Base-by-base conservation (phyloP, 169 alveolate species). In the Cystoisospora suis region DNA sequence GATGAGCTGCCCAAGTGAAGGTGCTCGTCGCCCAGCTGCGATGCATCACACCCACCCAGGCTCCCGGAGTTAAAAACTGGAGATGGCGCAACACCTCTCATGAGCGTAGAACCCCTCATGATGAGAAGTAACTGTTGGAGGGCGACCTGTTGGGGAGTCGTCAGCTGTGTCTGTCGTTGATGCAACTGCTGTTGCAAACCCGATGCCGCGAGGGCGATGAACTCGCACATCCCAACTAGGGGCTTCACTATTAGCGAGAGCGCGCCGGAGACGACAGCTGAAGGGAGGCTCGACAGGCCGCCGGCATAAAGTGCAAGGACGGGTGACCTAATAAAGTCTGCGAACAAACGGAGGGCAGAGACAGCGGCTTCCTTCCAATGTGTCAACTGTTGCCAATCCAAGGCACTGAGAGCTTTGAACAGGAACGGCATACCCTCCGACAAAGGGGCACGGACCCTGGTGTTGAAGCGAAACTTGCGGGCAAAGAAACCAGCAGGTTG, bases 131-230 rank as follows among this genome's bases (percentile, higher is more conserved):
- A n/a, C 42, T 65, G 77, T 20, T 65, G 77, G 36, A 65, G 15
- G 42, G 34, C 23, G n/a, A 65, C 0, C 77, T 65, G 77, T 44
- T 65, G 77, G 27, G 77, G 7, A 65, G 4, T 65, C 5, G 27
- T 2, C 77, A 12, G 36, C 77, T 23, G 36, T 12, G 77, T 36
- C 45, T 44, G 77, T 20, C 40, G 77, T n/a, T 65, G 77, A 36
- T 44, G 77, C 36, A 65, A 44, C 42, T 65, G 44, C 45, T 65
- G 1, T 3, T 65, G 77, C 77, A 65, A 20, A 32, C 77, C 77
- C 45, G 77, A 65, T 44, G 77, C 77, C 40, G 77, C 9, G 20
- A 65, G 77, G 27, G 77, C 77, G 5, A 65, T n/a, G 44, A 65
- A 65, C 40, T 65, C 77, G 77, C 77, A 65, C 45, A 65, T 17